Conservation (phyloP, 306 rosid genomes). For the Vigna angularis region DNA sequence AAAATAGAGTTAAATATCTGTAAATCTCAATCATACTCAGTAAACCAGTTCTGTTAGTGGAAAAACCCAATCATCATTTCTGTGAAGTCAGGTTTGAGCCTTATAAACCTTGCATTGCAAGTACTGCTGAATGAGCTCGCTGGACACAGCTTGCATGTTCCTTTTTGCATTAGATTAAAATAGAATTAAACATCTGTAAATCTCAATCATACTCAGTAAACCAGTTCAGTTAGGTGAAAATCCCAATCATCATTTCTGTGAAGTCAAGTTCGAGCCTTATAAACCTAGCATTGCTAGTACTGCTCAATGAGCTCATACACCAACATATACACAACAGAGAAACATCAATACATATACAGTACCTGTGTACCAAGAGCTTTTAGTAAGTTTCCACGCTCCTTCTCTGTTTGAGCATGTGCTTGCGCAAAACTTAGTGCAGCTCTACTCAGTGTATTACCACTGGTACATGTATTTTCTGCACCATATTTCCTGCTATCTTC, state of each 20-base stretch:
- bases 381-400: conserved; percentile 84
- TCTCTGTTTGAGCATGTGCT: conserved; percentile 93
- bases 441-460: conserved; percentile 78
- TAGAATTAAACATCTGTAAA: conserved; percentile 19
- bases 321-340: conserved; percentile 1
- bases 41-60: not conserved
- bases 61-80: conserved; percentile 14
- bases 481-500: conserved; percentile 98
- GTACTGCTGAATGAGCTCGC: conserved; percentile 20
- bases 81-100: conserved; percentile 31
- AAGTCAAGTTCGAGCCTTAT: conserved; percentile 30
- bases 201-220: conserved; percentile 29
- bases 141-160: not conserved
- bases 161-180: conserved; percentile 31
- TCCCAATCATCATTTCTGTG: conserved; percentile 13
- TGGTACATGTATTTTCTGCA: conserved; percentile 86
- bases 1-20: conserved; percentile 9
- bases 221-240: not conserved
- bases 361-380: conserved; percentile 98
- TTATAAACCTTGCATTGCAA: conserved; percentile 30
- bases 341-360: not conserved
- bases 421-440: conserved; percentile 80
- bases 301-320: conserved; percentile 23
- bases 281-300: conserved; percentile 34
- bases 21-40: conserved; percentile 34